A percentile compares a stretch with the other conserved stretches of the same genome.
phyloP scores from a whole-genome alignment of 805 yeast species.

The Lachancea fermentati region DNA sequence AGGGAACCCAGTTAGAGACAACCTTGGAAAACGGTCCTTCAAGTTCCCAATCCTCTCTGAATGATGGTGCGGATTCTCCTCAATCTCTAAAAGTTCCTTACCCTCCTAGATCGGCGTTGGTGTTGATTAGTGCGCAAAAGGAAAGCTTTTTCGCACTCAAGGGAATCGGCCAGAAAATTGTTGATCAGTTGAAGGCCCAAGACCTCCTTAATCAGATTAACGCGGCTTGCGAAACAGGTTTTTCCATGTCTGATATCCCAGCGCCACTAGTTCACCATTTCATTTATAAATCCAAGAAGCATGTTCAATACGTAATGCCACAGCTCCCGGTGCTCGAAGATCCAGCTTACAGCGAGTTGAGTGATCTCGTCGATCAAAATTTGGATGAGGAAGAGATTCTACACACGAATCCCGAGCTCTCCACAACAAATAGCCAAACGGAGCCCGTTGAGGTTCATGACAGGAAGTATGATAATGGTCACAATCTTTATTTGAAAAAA shows the following conservation, averaged over 20 bases:
- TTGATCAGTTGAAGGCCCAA: conserved; percentile 36
- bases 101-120: conserved; percentile 33
- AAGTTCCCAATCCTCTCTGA: not conserved
- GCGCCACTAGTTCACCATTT: conserved; percentile 68
- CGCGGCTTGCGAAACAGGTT: conserved; percentile 31
- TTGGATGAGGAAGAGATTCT: not conserved
- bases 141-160: conserved; percentile 76
- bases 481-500: conserved; percentile 18
- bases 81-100: not conserved
- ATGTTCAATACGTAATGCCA: conserved; percentile 44
- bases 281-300: conserved; percentile 63
- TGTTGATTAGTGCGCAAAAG: conserved; percentile 52
- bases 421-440: conserved; percentile 12
- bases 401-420: conserved; percentile 13
- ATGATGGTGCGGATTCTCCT: not conserved
- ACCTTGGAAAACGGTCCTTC: not conserved
- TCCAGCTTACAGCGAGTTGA: not conserved
- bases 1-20: too few species aligned
- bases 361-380: not conserved
- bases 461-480: conserved; percentile 2
- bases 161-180: conserved; percentile 40
- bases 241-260: conserved; percentile 46
- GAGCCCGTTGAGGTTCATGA: conserved; percentile 10
- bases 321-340: conserved; percentile 1
- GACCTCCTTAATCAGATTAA: conserved; percentile 35